Evolutionary conservation across 257 asterid species (phyloP), one percentile per base, ranked within the genome.

Genomic region (Plantago major): DNA sequence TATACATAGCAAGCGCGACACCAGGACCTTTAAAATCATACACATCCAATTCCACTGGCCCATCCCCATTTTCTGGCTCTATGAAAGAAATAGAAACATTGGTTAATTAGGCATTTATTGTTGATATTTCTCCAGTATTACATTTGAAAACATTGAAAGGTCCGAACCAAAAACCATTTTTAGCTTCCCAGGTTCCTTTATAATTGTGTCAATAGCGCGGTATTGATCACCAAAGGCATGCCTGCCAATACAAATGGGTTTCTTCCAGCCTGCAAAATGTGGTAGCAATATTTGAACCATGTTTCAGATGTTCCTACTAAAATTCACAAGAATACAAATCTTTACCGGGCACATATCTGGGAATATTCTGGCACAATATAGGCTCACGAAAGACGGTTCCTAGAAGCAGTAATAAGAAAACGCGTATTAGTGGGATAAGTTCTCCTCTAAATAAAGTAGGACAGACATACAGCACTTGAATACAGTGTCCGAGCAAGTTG

Each of bases 321-420:
- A 58, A 73, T 62, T 56, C 66, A 61, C 18, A 45, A 46, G 59
- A 51, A 42, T 57, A 64, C 62, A 66, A 52, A 60, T 62, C 63
- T 14, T 77, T 87, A 90, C 97, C 95, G 64, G 90, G 95, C 69
- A 90, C 85, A 18, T 79, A 74, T 76, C 89, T 80, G 49, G 97
- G 96, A 70, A 90, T 77, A 65, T 90, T 90, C 55, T 48, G 64
- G 85, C 96, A 87, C 75, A 87, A 62, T 46, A 90, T 90, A 66
- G 96, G 97, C 76, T 90, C 96, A 2, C 97, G 96, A 57, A 87
- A 90, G 50, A 90, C 97, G 37, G 97, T 90, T 62, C 97, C 97
- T 90, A 74, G 57, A 67, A 62, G 38, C 58, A 42, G 14, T 38
- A 52, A 40, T 17, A 42, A 40, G 57, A 67, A 19, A 26, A 47